Conservation (phyloP, 306 rosid genomes). For the Casuarina equisetifolia region DNA sequence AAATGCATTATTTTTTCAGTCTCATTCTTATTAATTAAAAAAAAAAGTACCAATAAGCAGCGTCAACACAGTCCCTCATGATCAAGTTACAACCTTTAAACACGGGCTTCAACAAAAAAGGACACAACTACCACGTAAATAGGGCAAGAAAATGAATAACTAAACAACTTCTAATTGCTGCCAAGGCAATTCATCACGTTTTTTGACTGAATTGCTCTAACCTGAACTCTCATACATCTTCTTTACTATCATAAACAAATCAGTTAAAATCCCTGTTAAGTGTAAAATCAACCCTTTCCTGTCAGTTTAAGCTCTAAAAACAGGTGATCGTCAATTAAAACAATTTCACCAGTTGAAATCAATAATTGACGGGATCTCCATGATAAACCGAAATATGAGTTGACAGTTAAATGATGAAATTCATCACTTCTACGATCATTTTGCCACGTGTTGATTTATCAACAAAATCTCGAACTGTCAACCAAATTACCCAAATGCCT, state of each 20-base stretch:
- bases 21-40: not conserved
- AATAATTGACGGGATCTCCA: too few species aligned
- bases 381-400: too few species aligned
- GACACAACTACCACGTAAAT: not conserved
- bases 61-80: not conserved
- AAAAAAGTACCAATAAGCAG: too few species aligned
- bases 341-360: too few species aligned
- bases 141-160: not conserved
- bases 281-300: too few species aligned
- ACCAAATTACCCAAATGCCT: slow-evolving; percentile 31
- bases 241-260: not conserved
- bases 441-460: slow-evolving; percentile 27
- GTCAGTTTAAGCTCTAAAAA: too few species aligned
- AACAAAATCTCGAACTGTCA: slow-evolving; percentile 28
- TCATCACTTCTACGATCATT: too few species aligned
- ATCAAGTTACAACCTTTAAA: not conserved
- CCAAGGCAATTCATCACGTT: not conserved
- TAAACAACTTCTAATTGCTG: not conserved
- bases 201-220: not conserved
- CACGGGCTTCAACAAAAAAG: not conserved
- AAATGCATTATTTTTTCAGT: not conserved
- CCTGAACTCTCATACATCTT: not conserved
- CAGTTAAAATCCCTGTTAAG: not conserved
- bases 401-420: too few species aligned
- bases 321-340: too few species aligned